phyloP scores from a whole-genome alignment of 2,329 filamentous ascomycete species.

The Chrysoporthe austroafricana region DNA sequence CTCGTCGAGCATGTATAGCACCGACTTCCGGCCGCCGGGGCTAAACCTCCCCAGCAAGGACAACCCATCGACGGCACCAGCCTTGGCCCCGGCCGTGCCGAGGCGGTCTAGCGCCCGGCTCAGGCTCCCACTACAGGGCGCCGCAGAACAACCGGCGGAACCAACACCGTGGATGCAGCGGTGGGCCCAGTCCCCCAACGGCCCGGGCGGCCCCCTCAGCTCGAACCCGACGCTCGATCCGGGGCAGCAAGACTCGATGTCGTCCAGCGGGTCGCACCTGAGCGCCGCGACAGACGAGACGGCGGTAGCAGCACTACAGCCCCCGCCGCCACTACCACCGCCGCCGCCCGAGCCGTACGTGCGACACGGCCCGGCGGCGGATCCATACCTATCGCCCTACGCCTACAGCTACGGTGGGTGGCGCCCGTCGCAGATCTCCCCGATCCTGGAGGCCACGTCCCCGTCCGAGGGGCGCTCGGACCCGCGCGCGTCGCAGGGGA shows the following conservation, averaged over 20 bases:
- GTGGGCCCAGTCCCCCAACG: not conserved
- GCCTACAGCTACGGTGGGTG: constrained; percentile 7
- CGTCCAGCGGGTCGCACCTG: not conserved
- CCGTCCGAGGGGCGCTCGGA: not conserved
- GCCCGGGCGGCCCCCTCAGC: constrained; percentile 6
- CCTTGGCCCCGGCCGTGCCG: not conserved
- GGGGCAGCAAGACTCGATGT: not conserved
- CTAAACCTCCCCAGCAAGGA: not conserved
- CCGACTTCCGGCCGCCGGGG: not conserved
- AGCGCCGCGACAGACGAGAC: not conserved
- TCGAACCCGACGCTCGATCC: constrained; percentile 9
- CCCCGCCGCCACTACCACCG: not conserved
- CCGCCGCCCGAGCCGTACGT: not conserved
- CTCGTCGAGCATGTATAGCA: constrained; percentile 13
- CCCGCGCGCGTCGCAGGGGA: not conserved
- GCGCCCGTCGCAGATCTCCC: constrained; percentile 1
- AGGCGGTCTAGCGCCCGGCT: not conserved
- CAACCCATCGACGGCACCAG: not conserved
- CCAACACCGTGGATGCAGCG: constrained; percentile 8
- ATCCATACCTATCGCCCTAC: not conserved
- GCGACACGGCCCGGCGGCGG: not conserved
- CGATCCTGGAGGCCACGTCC: not conserved
- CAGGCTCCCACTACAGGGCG: not conserved
- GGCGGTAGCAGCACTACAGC: not conserved
- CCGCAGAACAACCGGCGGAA: not conserved